phyloP scores from a whole-genome alignment of 768 basidiomycete species.

The Amanita pseudoporphyria region DNA sequence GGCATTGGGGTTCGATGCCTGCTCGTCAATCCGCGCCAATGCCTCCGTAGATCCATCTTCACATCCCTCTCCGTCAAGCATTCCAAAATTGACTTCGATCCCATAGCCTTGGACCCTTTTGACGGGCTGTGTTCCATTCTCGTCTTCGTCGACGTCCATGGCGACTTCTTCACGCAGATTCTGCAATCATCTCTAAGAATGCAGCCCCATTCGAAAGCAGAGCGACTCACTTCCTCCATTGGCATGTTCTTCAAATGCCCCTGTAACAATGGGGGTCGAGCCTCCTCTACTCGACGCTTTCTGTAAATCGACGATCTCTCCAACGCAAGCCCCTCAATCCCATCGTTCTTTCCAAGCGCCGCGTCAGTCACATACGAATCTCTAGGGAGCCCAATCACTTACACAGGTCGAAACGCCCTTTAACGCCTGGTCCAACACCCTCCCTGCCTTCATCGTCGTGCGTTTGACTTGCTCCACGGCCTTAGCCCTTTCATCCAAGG shows the following conservation, averaged over 20 bases:
- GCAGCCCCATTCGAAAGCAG: constrained; percentile 2
- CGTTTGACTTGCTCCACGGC: constrained; percentile 70
- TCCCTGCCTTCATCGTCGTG: constrained; percentile 57
- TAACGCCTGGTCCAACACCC: constrained; percentile 73
- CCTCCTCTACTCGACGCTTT: constrained; percentile 89
- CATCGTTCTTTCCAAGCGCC: constrained; percentile 38
- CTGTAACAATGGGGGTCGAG: constrained; percentile 63
- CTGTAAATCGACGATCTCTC: constrained; percentile 85
- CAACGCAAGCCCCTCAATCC: constrained; percentile 79
- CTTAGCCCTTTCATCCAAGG: constrained; percentile 64
- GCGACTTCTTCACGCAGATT: constrained; percentile 77
- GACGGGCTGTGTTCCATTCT: constrained; percentile 67
- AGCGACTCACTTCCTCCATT: constrained; percentile 78
- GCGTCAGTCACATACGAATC: neutral
- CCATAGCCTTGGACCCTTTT: constrained; percentile 74
- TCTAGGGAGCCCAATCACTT: constrained; percentile 12
- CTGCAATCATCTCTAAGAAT: constrained; percentile 24
- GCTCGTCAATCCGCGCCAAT: constrained; percentile 64
- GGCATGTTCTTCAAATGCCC: constrained; percentile 83
- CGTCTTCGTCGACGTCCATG: constrained; percentile 91
- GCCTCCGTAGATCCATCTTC: constrained; percentile 57
- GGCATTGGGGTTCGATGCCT: constrained; percentile 54
- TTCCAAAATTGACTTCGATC: constrained; percentile 79
- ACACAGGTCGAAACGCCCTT: constrained; percentile 86
- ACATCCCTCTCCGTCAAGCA: constrained; percentile 65